A percentile compares a stretch with the other conserved stretches of the same genome.
These are phyloP conservation scores for Penicillium lividum DNA, from an alignment of 495 filamentous ascomycete species.

Conservation along the genomic window DNA sequence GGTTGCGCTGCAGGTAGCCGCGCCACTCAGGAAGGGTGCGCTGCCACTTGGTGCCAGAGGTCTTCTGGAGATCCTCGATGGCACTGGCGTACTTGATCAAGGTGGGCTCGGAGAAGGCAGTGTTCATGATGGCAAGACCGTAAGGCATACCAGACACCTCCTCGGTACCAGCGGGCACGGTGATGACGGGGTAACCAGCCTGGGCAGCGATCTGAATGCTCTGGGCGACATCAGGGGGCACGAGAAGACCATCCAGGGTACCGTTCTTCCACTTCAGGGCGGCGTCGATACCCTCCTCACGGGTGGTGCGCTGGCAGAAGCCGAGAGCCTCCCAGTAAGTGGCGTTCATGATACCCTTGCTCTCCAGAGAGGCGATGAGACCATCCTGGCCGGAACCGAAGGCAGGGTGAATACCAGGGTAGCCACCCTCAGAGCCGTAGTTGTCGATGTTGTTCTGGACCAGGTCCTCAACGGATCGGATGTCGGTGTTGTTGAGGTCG, in stretches of 20 bases:
- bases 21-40: conserved; percentile 54
- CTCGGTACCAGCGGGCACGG: conserved; percentile 60
- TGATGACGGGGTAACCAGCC: conserved; percentile 70
- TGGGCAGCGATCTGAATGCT: conserved; percentile 57
- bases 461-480: conserved; percentile 66
- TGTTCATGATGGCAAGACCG: conserved; percentile 65
- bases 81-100: conserved; percentile 67
- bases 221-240: conserved; percentile 66
- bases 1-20: conserved; percentile 49
- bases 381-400: conserved; percentile 71
- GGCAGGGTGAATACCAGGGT: conserved; percentile 60
- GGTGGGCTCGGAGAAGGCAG: conserved; percentile 62
- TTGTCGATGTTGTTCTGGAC: conserved; percentile 68
- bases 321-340: conserved; percentile 65
- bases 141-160: conserved; percentile 65
- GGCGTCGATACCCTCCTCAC: conserved; percentile 68
- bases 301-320: conserved; percentile 58
- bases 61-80: conserved; percentile 63
- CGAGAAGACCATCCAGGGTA: conserved; percentile 61
- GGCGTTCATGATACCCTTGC: conserved; percentile 61
- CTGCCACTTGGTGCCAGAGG: conserved; percentile 36
- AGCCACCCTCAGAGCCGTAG: conserved; percentile 68
- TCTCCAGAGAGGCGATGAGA: conserved; percentile 60
- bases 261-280: conserved; percentile 53
- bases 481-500: conserved; percentile 62